Base-by-base conservation (phyloP, 2,329 filamentous ascomycete species). In the Tolypocladium cylindrosporum region DNA sequence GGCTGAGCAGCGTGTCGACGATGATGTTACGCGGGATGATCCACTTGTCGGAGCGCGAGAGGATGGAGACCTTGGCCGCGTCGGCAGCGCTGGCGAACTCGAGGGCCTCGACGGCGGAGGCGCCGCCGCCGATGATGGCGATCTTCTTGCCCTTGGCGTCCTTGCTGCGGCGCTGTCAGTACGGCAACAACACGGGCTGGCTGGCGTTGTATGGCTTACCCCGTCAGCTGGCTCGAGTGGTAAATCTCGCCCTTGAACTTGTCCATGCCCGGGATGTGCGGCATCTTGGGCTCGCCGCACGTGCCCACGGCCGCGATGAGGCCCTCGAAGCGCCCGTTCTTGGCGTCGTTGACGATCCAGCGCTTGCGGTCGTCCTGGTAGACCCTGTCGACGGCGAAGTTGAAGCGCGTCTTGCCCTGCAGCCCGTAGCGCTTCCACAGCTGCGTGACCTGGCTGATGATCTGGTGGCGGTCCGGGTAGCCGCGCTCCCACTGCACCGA, bases 21-120 rank as follows among this genome's bases (percentile, higher is more conserved):
- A 94, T 54, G 0, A 89, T 77, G 63, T 95, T 94, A 10, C 91
- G 82, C 0, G 90, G 90, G 56, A 93, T 92, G 61, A 94, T 90
- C 90, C 89, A 93, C 70, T 93, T 94, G 65, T 93, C 89, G 16
- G 85, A 89, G 27, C 90, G 81, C 0, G 90, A 84, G 11, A 95
- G 79, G 37, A 95, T 85, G 58, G 85, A 86, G 0, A 87, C 86
- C 65, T 90, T 84, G 9, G 77, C 75, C 0, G 89, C 90, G 4
- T 84, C 79, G 48, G 84, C 81, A 14, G 82, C 75, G 13, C 86
- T 81, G 1, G 89, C 89, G 64, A 90, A 95, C 67, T 95, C 90
- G 34, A 95, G 77, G 0, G 89, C 89, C 69, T 95, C 90, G 5
- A 95, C 86, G 3, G 90, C 90, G 57, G 86, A 90, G 16, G 90